Conservation (phyloP, 2,329 filamentous ascomycete genomes). For the Alternaria sp. region DNA sequence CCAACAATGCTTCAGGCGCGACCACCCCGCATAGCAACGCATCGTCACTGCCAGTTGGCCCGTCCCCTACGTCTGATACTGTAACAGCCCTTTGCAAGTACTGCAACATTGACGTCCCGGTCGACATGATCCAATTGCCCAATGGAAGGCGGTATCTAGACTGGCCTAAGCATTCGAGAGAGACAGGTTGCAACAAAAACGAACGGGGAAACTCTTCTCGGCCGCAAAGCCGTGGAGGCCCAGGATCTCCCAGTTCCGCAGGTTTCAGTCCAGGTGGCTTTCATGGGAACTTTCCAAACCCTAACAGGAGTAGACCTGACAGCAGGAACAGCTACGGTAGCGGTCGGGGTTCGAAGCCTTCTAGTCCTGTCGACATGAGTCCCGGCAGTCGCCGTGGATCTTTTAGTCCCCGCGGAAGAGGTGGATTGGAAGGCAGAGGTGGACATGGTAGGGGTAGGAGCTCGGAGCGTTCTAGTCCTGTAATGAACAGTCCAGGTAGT, state of each 20-base stretch:
- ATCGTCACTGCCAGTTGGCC: neutral
- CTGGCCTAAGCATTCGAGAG: neutral
- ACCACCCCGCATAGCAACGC: neutral
- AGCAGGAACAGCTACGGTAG: neutral
- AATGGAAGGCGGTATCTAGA: neutral
- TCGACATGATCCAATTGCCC: neutral
- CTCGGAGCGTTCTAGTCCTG: neutral
- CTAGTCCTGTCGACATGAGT: neutral
- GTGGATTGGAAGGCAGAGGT: neutral
- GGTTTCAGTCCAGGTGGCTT: neutral
- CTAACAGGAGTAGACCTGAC: neutral
- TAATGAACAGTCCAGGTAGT: neutral
- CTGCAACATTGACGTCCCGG: neutral
- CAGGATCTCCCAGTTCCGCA: neutral
- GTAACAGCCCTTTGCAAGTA: neutral
- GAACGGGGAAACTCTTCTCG: neutral
- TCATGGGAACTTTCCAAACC: neutral
- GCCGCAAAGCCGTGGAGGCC: neutral
- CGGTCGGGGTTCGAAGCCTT: neutral
- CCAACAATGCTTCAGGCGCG: neutral
- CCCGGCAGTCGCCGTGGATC: neutral
- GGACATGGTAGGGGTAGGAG: neutral
- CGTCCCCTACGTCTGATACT: neutral
- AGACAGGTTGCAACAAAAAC: neutral
- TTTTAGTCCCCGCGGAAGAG: neutral